phyloP scores from a whole-genome alignment of 441 rosid species.

The Erodium texanum region DNA sequence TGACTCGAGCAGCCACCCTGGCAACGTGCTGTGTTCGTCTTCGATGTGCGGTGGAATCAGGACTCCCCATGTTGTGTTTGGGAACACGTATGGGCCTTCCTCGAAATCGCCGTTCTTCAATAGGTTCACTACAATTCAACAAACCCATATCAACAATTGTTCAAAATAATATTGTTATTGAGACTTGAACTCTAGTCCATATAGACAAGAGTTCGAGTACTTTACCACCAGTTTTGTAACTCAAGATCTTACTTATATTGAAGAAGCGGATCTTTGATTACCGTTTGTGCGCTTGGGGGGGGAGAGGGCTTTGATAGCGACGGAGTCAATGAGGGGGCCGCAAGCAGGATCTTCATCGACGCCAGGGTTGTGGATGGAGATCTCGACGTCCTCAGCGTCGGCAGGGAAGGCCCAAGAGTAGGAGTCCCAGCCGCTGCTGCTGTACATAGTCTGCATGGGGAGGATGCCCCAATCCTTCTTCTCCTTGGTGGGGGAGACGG shows the following conservation, averaged over 20 bases:
- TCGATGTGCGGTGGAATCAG: slow-evolving; percentile 38
- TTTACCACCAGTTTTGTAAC: no score
- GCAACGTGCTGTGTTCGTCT: slow-evolving; percentile 42
- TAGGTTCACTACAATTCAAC: slow-evolving; percentile 35
- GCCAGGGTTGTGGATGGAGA: slow-evolving; percentile 53
- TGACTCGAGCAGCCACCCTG: slow-evolving; percentile 59
- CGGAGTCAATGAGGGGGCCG: slow-evolving; percentile 30
- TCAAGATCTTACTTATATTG: no score
- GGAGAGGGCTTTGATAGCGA: slow-evolving; percentile 47
- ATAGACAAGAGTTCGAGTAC: no score
- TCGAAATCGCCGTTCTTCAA: slow-evolving; percentile 54
- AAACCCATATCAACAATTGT: no score
- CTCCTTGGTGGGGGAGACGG: slow-evolving; percentile 24
- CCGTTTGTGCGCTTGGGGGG: slow-evolving; percentile 33
- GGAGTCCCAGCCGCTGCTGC: slow-evolving; percentile 52
- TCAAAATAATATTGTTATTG: no score
- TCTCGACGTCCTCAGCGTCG: slow-evolving; percentile 26
- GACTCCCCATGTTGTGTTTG: slow-evolving; percentile 46
- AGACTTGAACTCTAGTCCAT: no score
- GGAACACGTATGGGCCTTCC: slow-evolving; percentile 48
- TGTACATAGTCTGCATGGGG: slow-evolving; percentile 40
- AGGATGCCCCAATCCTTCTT: slow-evolving; percentile 30
- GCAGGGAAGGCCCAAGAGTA: slow-evolving; percentile 55
- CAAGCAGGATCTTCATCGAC: slow-evolving; percentile 44
- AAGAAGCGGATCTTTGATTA: slow-evolving; percentile 12